Evolutionary conservation across 192 early-diverging fungal genomes (phyloP), one percentile per base, ranked within the genome.

Genomic region (Mortierella antarctica): DNA sequence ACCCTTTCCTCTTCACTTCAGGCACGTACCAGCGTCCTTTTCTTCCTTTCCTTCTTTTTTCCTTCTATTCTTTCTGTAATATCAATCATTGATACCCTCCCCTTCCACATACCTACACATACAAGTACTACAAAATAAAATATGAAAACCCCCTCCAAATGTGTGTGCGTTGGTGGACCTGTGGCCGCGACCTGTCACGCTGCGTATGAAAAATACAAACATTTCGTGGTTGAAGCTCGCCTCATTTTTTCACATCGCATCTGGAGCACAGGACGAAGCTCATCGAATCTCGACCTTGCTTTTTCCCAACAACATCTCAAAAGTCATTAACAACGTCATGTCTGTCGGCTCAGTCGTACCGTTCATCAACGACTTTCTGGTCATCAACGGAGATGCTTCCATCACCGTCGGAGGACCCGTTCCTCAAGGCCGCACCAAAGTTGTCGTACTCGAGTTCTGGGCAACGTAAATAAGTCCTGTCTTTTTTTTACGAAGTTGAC

Each of bases 361-460:
- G 18, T 65, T 83, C 61, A 73, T 78, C 55, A 50, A 83, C 45
- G 73, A 83, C 65, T 73, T 83, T 57, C 47, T 71, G 39, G 70
- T 83, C 67, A 78, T 83, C 60, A 83, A 83, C 7, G 82, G 82
- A 39, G 74, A 76, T 64, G 56, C 70, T n/a, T 48, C 64, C n/a
- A 73, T 56, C 46, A 73, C 75, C 18, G 60, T 83, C 23, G 82
- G 82, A 15, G 74, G 57, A 39, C 73, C 81, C 39, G 50, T 83
- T n/a, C 74, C 82, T 1, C 61, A 68, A 8, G 82, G 82, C 15
- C 60, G 50, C n/a, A 72, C 69, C 41, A 72, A 67, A 49, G 75
- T 77, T 13, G 67, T 72, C 14, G 74, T 83, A 2, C 66, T 83
- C 20, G 82, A 83, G 71, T 83, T 83, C 57, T 83, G 82, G 82